Base-by-base conservation (phyloP, 2,329 filamentous ascomycete genomes). In the Seiridium unicorne region DNA sequence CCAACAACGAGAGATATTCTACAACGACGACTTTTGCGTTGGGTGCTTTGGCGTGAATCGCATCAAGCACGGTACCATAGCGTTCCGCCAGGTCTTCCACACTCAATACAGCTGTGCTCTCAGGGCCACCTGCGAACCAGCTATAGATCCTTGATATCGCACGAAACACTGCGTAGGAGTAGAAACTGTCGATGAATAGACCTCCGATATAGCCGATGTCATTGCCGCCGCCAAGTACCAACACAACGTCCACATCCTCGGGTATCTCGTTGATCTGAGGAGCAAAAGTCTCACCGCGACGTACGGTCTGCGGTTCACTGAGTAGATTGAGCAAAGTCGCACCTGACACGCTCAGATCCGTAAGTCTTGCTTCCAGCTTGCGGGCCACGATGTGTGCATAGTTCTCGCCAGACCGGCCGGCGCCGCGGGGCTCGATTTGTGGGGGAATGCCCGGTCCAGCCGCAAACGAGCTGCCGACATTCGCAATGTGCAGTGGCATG, bases 11-110 rank as follows among this genome's bases (percentile, higher is more conserved):
- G 61, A 73, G 66, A 55, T 74, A 72, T 61, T 76, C 74, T 47
- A 77, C 67, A 71, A 81, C 65, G 68, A 82, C 62, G 73, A 81
- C 64, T 68, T 73, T 34, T 70, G 80, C 61, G 62, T 70, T 4
- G 7, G 80, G 79, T 9, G 79, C 79, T 42, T 77, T 73, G 65
- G 58, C 62, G 55, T 70, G 63, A 42, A 69, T 61, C 5, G 62
- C 65, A 49, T 69, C 62, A 11, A 70, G 62, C 26, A 70, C 65
- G 56, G 57, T 59, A 4, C 63, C 70, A 59, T 70, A 72, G 35
- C 68, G 62, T 6, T 51, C 51, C 1, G 66, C 69, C 3, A 73
- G 66, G 0, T 60, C 67, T 7, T 64, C 66, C 36, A 64, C 63
- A 7, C 63, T 64, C n/a, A 63, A 57, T 7, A 53, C 46, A 18